Base-by-base conservation (phyloP, 1,139 yeast genomes). In the Yamadazyma buinensis region DNA sequence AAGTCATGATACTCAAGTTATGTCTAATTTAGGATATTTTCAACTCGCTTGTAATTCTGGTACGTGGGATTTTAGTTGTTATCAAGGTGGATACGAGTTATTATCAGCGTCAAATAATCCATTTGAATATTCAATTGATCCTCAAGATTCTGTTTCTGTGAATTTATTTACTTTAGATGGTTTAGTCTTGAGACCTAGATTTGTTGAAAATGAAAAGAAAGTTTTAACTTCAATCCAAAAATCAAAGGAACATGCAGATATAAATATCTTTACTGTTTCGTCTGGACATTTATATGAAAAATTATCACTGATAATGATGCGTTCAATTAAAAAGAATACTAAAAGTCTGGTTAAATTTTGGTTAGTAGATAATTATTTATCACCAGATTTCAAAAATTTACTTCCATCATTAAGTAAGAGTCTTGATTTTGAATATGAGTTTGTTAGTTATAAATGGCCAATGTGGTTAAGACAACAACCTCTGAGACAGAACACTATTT, bases 381-480 rank as follows among this genome's bases (percentile, higher is more conserved):
- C 95, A 1, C 80, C 88, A 2, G 65, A 76, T 4, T 81, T 88
- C 52, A 79, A 75, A 49, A 52, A 61, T 28, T 68, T 76, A 34
- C 52, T 87, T n/a, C 84, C 87, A 0, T 45, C 51, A n/a, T 52
- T 88, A 30, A 80, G 94, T 0, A 55, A 61, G n/a, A 52, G 72
- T 34, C 72, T 70, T 42, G 71, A 72, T 1, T 78, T 85, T 43
- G 72, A 80, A 30, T 85, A 81, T 48, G 90, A 87, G 49, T 60
- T 85, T 29, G 69, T 92, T 14, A 76, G 83, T 2, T 92, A 85
- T 57, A 82, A 84, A 45, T 92, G 98, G 98, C 98, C 98, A 9
- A 59, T 67, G 17, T 92, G 97, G 95, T 64, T 92, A 20, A 71
- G 94, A 30, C 70, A 69, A 2, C 97, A 92, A 57, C 56, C 80